Percentiles rank a stretch among this genome's conserved stretches.
Conservation (phyloP, 805 yeast species). For the Scheffersomyces lignosus region DNA sequence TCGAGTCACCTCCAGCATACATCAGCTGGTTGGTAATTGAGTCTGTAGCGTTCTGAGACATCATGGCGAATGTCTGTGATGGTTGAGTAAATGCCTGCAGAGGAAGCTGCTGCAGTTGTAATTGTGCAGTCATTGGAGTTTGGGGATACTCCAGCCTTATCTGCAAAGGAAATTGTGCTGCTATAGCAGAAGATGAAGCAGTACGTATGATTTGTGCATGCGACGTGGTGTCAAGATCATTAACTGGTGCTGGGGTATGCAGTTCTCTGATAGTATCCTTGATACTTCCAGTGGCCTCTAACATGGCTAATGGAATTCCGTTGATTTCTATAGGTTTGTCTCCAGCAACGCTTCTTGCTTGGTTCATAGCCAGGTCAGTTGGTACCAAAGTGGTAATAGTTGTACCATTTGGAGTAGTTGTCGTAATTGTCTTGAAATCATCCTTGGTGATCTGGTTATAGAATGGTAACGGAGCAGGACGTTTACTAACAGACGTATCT, state of each 20-base stretch:
- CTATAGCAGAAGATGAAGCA: no score
- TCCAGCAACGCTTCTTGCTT: conserved; percentile 61
- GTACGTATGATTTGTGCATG: no score
- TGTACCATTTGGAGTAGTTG: conserved; percentile 91
- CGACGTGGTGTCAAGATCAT: neutral
- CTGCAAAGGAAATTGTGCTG: neutral
- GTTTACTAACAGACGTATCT: conserved; percentile 20
- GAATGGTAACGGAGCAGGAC: conserved; percentile 77
- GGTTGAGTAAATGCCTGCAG: neutral
- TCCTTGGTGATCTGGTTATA: conserved; percentile 89
- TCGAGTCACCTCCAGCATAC: neutral
- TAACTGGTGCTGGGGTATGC: neutral
- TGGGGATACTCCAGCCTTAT: neutral
- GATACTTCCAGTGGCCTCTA: conserved; percentile 78
- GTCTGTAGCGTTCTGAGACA: neutral
- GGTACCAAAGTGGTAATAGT: conserved; percentile 88
- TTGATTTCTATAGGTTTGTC: conserved; percentile 59
- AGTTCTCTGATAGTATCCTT: conserved; percentile 12
- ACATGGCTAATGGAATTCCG: conserved; percentile 69
- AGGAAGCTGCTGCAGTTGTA: neutral
- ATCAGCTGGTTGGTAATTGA: neutral
- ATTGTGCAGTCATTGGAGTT: neutral
- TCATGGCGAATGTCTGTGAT: no score
- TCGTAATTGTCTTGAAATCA: conserved; percentile 79
- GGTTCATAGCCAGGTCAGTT: conserved; percentile 70